Conservation (phyloP, 2,329 filamentous ascomycete genomes). For the Colletotrichum cereale region DNA sequence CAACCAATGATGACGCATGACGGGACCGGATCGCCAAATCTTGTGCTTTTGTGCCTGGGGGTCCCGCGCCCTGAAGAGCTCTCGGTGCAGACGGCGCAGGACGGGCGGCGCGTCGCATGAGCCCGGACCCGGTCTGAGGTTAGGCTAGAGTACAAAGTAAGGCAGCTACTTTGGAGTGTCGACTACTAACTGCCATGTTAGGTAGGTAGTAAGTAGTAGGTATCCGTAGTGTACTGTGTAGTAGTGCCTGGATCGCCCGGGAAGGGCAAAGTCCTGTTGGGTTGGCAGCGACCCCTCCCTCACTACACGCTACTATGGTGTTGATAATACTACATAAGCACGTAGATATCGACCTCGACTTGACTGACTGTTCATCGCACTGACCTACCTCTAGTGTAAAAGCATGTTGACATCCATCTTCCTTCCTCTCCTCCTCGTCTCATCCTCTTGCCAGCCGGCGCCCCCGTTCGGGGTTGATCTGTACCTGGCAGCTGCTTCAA, state of each 20-base stretch:
- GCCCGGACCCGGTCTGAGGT: conserved; percentile 9
- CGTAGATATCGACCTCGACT: no score
- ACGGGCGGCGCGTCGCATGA: conserved; percentile 17
- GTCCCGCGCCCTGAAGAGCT: conserved; percentile 12
- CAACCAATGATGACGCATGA: conserved; percentile 29
- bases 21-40: conserved; percentile 21
- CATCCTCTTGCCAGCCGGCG: neutral
- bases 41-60: conserved; percentile 31
- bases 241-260: neutral
- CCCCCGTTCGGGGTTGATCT: neutral
- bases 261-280: neutral
- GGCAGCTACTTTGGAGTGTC: no score
- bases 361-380: neutral
- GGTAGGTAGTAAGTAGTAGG: no score
- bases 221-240: no score
- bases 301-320: neutral
- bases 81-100: conserved; percentile 14
- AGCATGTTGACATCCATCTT: no score
- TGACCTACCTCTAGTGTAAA: no score
- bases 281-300: neutral
- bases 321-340: no score
- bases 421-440: neutral
- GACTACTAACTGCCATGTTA: no score
- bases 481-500: conserved; percentile 13
- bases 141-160: no score